Conservation (phyloP, 495 filamentous ascomycete genomes). For the Annulohypoxylon moriforme region DNA sequence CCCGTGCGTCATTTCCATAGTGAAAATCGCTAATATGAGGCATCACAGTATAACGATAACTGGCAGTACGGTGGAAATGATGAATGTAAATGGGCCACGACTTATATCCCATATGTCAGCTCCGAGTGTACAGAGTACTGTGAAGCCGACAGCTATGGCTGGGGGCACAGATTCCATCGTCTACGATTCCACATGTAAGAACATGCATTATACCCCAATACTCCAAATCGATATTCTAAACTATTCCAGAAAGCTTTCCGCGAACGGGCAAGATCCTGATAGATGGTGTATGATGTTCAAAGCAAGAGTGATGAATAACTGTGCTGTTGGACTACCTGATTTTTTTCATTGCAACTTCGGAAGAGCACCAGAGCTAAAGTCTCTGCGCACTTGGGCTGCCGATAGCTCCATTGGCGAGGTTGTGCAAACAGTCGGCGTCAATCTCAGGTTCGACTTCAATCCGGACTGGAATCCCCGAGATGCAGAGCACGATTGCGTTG, state of each 20-base stretch:
- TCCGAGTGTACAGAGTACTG: constrained; percentile 39
- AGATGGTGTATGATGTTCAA: constrained; percentile 36
- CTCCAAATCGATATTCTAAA: neutral
- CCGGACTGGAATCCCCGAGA: constrained; percentile 23
- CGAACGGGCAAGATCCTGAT: constrained; percentile 19
- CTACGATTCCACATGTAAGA: constrained; percentile 34
- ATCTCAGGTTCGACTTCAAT: constrained; percentile 40
- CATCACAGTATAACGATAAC: constrained; percentile 1
- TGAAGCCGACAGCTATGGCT: constrained; percentile 28
- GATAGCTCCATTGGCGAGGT: constrained; percentile 10
- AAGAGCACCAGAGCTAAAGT: constrained; percentile 10
- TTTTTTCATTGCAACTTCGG: constrained; percentile 38
- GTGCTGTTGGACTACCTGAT: constrained; percentile 23
- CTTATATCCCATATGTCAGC: constrained; percentile 14
- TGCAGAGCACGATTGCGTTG: constrained; percentile 35
- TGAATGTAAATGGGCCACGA: constrained; percentile 11
- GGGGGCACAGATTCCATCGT: constrained; percentile 20
- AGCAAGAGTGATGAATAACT: constrained; percentile 33
- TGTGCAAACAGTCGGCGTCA: constrained; percentile 19
- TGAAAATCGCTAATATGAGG: neutral
- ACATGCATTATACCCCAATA: neutral
- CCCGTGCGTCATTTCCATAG: no score
- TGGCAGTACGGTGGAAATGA: constrained; percentile 19
- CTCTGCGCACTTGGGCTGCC: constrained; percentile 20
- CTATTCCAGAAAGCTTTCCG: constrained; percentile 20